Percentiles rank a stretch among this genome's conserved stretches.
phyloP scores from a whole-genome alignment of 2,329 filamentous ascomycete species.

The Stachybotrys echinatus region DNA sequence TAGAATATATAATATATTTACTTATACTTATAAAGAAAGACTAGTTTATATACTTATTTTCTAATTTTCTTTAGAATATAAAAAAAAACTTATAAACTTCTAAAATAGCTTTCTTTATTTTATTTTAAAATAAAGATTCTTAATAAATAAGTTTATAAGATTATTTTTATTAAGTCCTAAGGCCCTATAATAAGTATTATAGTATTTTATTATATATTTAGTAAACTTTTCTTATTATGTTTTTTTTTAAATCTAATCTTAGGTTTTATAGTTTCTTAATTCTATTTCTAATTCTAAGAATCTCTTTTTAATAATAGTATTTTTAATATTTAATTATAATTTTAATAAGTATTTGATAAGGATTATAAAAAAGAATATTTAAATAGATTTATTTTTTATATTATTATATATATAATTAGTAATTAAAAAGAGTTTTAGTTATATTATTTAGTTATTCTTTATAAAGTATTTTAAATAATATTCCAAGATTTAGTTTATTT shows the following conservation, averaged over 20 bases:
- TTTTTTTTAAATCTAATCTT: constrained; percentile 3
- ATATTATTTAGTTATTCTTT: too few species aligned
- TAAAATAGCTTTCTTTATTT: neutral
- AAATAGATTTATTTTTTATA: too few species aligned
- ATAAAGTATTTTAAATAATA: too few species aligned
- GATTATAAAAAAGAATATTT: too few species aligned
- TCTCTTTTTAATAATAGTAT: too few species aligned
- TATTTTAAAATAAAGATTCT: constrained; percentile 1
- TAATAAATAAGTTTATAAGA: constrained; percentile 1
- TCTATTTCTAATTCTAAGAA: too few species aligned
- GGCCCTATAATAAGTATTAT: constrained; percentile 1
- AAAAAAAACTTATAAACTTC: neutral
- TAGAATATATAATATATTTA: neutral
- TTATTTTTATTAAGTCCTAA: neutral
- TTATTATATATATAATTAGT: too few species aligned
- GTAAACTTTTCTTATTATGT: neutral
- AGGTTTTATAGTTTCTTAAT: constrained; percentile 3
- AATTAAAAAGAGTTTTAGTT: too few species aligned
- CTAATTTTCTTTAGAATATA: neutral
- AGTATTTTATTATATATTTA: constrained; percentile 3
- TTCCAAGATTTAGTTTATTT: too few species aligned
- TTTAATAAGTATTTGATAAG: too few species aligned
- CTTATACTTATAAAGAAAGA: constrained; percentile 3
- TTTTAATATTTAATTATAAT: too few species aligned
- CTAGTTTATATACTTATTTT: neutral